Conservation (phyloP, 2,329 filamentous ascomycete species). For the Penicillium sp. region DNA sequence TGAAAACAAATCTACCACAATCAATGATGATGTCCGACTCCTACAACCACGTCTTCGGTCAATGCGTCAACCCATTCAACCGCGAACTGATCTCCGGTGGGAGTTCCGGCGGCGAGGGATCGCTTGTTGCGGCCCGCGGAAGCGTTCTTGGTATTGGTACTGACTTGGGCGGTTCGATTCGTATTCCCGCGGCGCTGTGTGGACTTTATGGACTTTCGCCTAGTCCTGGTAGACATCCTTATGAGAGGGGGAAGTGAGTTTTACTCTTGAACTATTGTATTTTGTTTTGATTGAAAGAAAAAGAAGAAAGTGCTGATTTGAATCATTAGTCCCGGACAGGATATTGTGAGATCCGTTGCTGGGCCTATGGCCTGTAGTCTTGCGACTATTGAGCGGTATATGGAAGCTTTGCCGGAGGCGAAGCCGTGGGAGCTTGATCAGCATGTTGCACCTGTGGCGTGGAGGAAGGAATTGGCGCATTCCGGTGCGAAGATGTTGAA, state of each 20-base stretch:
- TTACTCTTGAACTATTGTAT: conserved; percentile 6
- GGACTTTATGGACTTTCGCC: conserved; percentile 52
- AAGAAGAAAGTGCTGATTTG: neutral
- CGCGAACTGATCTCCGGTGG: conserved; percentile 52
- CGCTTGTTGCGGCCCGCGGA: conserved; percentile 51
- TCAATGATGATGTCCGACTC: conserved; percentile 31
- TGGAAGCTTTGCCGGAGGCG: conserved; percentile 34
- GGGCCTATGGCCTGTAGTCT: conserved; percentile 30
- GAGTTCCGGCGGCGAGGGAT: conserved; percentile 55
- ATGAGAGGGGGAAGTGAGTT: conserved; percentile 35
- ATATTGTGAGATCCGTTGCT: conserved; percentile 29
- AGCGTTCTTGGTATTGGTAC: conserved; percentile 55
- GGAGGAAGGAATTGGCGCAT: conserved; percentile 29
- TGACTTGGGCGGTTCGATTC: conserved; percentile 53
- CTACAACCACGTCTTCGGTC: conserved; percentile 50
- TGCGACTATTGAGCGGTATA: conserved; percentile 30
- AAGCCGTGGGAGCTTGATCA: conserved; percentile 41
- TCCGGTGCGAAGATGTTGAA: conserved; percentile 49
- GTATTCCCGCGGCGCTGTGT: conserved; percentile 57
- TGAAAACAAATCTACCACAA: conserved; percentile 26
- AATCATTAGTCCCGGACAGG: conserved; percentile 23
- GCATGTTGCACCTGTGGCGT: conserved; percentile 37
- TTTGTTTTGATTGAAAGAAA: neutral
- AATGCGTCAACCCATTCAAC: conserved; percentile 54
- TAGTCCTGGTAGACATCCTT: conserved; percentile 37